Evolutionary conservation across 805 yeast genomes (phyloP).

Genomic region (Saturnispora sanitii): DNA sequence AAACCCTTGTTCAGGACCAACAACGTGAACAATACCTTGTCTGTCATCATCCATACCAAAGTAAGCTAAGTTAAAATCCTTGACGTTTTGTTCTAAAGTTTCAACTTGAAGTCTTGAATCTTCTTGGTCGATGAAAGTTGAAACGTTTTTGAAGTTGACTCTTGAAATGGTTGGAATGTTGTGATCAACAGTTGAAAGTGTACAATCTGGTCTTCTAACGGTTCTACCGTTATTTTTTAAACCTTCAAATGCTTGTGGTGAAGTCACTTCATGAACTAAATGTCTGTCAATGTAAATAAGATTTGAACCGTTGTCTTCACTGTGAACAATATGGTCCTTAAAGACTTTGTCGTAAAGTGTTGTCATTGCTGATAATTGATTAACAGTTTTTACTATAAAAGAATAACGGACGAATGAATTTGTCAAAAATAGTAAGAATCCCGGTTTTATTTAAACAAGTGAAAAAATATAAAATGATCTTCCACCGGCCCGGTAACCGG

Average conservation of each 20-base stretch:
- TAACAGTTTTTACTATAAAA: conserved; percentile 6
- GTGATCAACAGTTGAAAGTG: conserved; percentile 93
- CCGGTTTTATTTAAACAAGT: background rate
- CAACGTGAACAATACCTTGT: conserved; percentile 97
- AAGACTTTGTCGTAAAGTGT: conserved; percentile 96
- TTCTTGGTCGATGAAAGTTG: conserved; percentile 75
- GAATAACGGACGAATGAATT: conserved; percentile 1
- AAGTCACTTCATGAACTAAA: conserved; percentile 95
- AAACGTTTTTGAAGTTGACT: conserved; percentile 58
- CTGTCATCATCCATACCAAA: conserved; percentile 92
- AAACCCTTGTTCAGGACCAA: conserved; percentile 98
- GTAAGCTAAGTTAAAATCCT: conserved; percentile 78
- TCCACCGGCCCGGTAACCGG: background rate
- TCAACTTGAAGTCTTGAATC: conserved; percentile 89
- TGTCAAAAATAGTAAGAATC: too few relatives aligned
- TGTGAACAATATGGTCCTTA: conserved; percentile 86
- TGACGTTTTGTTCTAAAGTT: conserved; percentile 88
- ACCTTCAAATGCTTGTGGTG: conserved; percentile 99
- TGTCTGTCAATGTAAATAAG: conserved; percentile 93
- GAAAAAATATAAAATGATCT: background rate
- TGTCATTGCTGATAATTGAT: conserved; percentile 31
- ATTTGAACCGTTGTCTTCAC: conserved; percentile 79
- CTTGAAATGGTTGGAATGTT: conserved; percentile 95
- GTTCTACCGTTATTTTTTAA: conserved; percentile 75
- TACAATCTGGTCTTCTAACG: conserved; percentile 88